phyloP scores from a whole-genome alignment of 345 rosid genomes.

The Camelina sativa region DNA sequence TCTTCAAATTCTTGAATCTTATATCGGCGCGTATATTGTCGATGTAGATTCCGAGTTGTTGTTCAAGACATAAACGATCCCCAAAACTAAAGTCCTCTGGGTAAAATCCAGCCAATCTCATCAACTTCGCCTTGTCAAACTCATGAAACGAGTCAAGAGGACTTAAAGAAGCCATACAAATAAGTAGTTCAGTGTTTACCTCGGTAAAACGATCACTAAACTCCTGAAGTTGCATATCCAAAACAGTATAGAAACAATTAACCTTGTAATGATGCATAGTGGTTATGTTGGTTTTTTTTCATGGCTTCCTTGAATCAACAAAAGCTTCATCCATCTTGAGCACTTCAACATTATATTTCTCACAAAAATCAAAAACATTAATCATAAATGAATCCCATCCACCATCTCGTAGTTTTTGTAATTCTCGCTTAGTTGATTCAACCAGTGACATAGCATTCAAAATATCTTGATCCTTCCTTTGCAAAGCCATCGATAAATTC shows the following conservation, averaged over 20 bases:
- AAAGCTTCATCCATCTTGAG: not conserved
- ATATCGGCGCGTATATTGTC: not conserved
- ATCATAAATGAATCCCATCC: not conserved
- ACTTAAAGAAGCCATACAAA: not conserved
- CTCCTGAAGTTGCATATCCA: not conserved
- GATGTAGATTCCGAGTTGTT: not conserved
- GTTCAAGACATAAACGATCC: not conserved
- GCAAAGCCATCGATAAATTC: no score
- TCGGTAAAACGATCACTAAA: no score
- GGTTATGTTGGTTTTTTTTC: not conserved
- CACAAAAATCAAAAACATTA: not conserved
- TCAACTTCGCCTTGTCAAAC: not conserved
- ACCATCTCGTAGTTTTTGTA: not conserved
- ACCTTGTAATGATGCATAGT: not conserved
- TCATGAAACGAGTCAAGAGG: not conserved
- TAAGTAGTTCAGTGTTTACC: not conserved
- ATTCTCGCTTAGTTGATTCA: not conserved
- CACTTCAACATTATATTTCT: not conserved
- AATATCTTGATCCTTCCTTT: no score
- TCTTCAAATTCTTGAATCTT: not conserved
- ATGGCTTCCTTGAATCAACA: not conserved
- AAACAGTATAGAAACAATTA: not conserved
- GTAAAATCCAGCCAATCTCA: not conserved
- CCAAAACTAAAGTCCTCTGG: not conserved
- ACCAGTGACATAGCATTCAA: no score